Evolutionary conservation across 1,139 yeast genomes (phyloP), one percentile per base, ranked within the genome.

Genomic region (Candida glucosophila): DNA sequence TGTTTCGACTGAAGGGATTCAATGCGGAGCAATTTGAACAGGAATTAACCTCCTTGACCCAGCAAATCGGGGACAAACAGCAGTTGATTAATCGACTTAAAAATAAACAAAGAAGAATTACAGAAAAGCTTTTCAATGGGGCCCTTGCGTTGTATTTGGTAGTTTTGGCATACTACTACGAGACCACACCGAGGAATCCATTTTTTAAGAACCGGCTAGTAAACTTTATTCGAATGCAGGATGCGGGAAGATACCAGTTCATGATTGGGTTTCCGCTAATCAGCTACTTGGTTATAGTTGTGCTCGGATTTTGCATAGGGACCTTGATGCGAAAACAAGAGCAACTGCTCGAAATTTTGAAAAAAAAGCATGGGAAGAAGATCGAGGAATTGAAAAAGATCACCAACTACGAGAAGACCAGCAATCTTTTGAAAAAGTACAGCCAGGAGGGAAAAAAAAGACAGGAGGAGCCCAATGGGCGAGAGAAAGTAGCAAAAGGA

Each of bases 371-470:
- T 36, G 58, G 62, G 31, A 60, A 58, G 16, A 78, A 79, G 49
- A 67, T 88, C 25, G 78, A 75, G 12, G 86, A 80, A 32, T 61
- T 88, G 52, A 88, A 88, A 52, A 72, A 74, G 32, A 65, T 72
- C 40, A 82, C 95, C 13, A 81, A 82, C 40, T 90, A 76, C 50
- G 72, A 79, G 40, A 68, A 78, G 12, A 83, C 96, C 1, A 76
- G 73, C 47, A 76, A 81, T 10, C 60, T 88, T 29, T 56, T 90
- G 26, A 71, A 66, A 29, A 65, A 86, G 40, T 86, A 74, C 41
- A n/a, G n/a, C n/a, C n/a, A n/a, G n/a, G n/a, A n/a, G n/a, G 75
- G 73, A 2, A n/a, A 10, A 11, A 10, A 19, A 7, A 7, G 12
- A 6, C 12, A 13, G 8, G 21, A 19, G 7, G 21, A 7, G 12